Conservation (phyloP, 345 rosid genomes). For the Salix brachista region DNA sequence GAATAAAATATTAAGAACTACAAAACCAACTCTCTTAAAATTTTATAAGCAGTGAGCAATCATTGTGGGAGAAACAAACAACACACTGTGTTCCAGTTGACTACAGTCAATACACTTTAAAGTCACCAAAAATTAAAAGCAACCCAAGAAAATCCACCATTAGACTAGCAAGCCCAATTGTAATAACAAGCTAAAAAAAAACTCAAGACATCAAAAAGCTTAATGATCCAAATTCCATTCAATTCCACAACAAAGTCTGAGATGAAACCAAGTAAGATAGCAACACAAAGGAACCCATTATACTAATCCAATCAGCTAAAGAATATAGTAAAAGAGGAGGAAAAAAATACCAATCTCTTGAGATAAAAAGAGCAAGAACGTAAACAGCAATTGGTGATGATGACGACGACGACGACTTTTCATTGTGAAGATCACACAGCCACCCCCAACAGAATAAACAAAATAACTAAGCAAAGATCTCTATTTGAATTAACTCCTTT, state of each 20-base stretch:
- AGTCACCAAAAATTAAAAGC: not conserved
- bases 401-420: conserved; percentile 26
- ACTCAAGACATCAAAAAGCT: not conserved
- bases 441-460: conserved; percentile 9
- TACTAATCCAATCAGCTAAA: not conserved
- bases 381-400: conserved; percentile 17
- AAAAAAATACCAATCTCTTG: conserved; percentile 47
- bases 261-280: conserved; percentile 16
- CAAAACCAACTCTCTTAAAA: not conserved
- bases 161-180: not conserved
- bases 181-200: conserved; percentile 8
- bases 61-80: not conserved
- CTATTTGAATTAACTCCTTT: conserved; percentile 1
- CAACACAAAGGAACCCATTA: not conserved
- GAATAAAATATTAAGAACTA: not conserved
- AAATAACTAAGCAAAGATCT: conserved; percentile 9
- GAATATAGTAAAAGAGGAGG: not conserved
- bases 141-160: not conserved
- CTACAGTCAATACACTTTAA: conserved; percentile 10
- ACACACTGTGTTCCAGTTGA: conserved; percentile 1
- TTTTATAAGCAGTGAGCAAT: not conserved
- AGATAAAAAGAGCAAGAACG: conserved; percentile 39
- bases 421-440: conserved; percentile 32
- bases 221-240: conserved; percentile 12
- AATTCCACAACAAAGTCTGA: not conserved